Percentiles rank a stretch among this genome's conserved stretches.
Evolutionary conservation across 257 asterid genomes (phyloP).

Genomic region (Solanum medicagineum): DNA sequence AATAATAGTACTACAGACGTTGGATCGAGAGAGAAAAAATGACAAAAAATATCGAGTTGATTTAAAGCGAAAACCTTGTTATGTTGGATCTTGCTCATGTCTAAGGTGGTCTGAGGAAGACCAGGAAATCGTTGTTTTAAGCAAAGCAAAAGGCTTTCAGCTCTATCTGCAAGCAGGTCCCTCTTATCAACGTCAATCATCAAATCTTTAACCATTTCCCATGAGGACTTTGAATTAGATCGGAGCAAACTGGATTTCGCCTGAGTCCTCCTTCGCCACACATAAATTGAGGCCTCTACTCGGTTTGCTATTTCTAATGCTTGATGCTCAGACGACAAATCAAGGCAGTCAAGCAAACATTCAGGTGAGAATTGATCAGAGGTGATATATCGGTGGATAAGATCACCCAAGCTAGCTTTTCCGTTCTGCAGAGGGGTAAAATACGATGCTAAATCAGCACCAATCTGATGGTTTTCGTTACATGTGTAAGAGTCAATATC

Average conservation of each 20-base stretch:
- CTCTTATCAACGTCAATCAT: constrained; percentile 48
- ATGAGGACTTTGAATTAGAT: constrained; percentile 47
- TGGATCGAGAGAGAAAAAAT: not conserved
- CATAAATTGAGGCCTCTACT: constrained; percentile 50
- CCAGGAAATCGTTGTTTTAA: constrained; percentile 64
- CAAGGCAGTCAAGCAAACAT: constrained; percentile 64
- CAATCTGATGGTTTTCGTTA: not conserved
- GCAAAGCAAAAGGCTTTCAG: constrained; percentile 60
- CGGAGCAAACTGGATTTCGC: constrained; percentile 13
- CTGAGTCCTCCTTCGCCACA: constrained; percentile 40
- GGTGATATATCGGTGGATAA: constrained; percentile 42
- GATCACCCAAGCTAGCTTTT: constrained; percentile 55
- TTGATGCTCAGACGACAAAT: constrained; percentile 60
- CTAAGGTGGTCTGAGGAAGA: constrained; percentile 72
- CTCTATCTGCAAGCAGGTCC: constrained; percentile 49
- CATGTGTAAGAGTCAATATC: not conserved
- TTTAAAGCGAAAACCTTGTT: constrained; percentile 43
- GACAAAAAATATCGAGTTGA: not conserved
- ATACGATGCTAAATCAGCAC: not conserved
- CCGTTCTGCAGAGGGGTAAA: constrained; percentile 35
- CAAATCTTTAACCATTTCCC: constrained; percentile 73
- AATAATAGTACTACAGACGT: not conserved
- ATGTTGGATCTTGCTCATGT: constrained; percentile 67
- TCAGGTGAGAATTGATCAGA: constrained; percentile 64
- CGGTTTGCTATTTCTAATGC: constrained; percentile 61